phyloP scores from a whole-genome alignment of 441 rosid species.

The Pelargonium cotyledonis region DNA sequence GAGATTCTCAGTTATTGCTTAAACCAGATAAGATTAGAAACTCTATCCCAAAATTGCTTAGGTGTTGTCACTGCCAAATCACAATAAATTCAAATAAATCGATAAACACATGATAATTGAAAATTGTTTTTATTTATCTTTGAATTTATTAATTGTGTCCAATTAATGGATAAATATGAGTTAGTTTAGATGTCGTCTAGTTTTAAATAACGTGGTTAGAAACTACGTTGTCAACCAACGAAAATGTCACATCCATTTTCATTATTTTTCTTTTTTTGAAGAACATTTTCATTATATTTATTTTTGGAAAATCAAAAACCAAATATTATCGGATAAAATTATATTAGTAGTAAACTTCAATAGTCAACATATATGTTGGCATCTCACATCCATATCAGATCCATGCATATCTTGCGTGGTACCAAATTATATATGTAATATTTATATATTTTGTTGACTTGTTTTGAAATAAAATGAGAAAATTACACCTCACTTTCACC shows the following conservation, averaged over 20 bases:
- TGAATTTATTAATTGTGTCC: background rate
- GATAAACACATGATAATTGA: background rate
- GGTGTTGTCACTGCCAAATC: background rate
- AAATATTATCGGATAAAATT: background rate
- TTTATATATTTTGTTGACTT: background rate
- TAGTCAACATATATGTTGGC: background rate
- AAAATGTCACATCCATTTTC: background rate
- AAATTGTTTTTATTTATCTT: background rate
- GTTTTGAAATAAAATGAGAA: too few relatives aligned
- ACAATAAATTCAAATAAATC: too few relatives aligned
- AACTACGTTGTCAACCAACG: conserved; percentile 1
- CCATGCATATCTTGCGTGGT: background rate
- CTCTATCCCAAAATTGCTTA: background rate
- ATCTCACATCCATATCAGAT: background rate
- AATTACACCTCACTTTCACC: too few relatives aligned
- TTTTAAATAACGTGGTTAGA: background rate
- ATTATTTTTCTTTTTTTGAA: background rate
- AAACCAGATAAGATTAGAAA: background rate
- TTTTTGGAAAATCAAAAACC: background rate
- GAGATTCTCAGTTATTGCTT: background rate
- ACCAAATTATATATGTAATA: background rate
- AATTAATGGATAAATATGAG: background rate
- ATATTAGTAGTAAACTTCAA: background rate
- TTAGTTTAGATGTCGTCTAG: background rate
- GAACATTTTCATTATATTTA: too few relatives aligned